Evolutionary conservation across 495 filamentous ascomycete genomes (phyloP), one percentile per base, ranked within the genome.

Genomic region (Daldinia bambusicola): DNA sequence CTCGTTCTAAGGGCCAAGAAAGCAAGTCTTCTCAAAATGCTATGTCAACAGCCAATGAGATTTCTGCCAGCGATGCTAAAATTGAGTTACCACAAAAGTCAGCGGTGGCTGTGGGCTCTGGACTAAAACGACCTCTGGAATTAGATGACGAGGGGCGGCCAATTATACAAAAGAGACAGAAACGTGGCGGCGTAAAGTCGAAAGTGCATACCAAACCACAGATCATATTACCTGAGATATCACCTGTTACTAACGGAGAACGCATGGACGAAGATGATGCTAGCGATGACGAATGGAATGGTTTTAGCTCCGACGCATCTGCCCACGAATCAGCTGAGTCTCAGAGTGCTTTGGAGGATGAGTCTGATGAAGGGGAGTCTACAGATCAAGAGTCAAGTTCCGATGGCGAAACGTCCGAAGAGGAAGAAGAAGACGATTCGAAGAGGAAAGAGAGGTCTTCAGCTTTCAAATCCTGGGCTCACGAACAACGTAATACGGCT

Each of bases 401-500:
- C 1, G 77, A 77, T 6, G 72, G 78, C 6, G 77, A 78, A 22
- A 80, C 80, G 16, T 74, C 45, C 2, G 56, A 60, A 13, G 72
- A 71, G 22, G 76, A 78, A 14, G 70, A 78, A 14, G 70, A 79
- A 16, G 69, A 72, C 20, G 77, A 72, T 20, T 72, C 18, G 66
- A 71, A 9, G 68, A 73, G 7, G 43, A 81, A 84, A 18, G 75
- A 84, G 26, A 82, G 83, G 50, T 84, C 82, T 38, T 87, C 84
- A 6, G 93, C 94, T n/a, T 99, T 99, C 84, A 98, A 98, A 79
- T 84, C 89, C 12, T 99, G 95, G 95, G 95, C 96, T 13, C 88
- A 89, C 31, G 89, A 92, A 69, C 91, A 94, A 76, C 87, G 94
- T 57, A 96, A 97, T 75, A 88, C 93, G 70, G 89, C 90, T 8